Percentiles rank a stretch among this genome's conserved stretches.
These are phyloP conservation scores for Maudiozyma pseudohumilis DNA, from an alignment of 805 yeast species.

Conservation along the genomic window DNA sequence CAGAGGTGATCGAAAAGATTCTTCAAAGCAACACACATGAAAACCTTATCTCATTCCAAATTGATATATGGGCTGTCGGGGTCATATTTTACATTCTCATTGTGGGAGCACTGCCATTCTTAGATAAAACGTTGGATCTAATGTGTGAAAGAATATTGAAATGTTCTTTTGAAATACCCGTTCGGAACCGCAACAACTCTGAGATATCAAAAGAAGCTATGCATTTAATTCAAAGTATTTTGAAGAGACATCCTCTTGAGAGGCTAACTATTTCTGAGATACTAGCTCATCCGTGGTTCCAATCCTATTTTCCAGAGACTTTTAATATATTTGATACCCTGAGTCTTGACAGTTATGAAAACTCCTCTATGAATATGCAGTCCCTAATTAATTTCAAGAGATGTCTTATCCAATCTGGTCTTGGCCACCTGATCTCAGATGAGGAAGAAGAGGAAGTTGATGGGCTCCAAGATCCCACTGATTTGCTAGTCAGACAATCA, in stretches of 20 bases:
- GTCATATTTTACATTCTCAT: slow-evolving; percentile 85
- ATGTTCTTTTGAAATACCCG: slow-evolving; percentile 72
- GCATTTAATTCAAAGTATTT: slow-evolving; percentile 54
- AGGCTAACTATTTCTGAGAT: slow-evolving; percentile 76
- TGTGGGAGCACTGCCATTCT: slow-evolving; percentile 90
- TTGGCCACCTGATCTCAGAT: slow-evolving; percentile 12
- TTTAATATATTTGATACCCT: slow-evolving; percentile 35
- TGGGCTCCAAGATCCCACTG: background rate
- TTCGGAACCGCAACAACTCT: slow-evolving; percentile 32
- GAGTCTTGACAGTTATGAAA: slow-evolving; percentile 1
- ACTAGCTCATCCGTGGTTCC: slow-evolving; percentile 72
- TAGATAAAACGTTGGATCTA: slow-evolving; percentile 46
- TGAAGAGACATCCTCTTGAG: slow-evolving; percentile 60
- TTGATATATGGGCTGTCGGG: slow-evolving; percentile 94
- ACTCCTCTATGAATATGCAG: slow-evolving; percentile 24
- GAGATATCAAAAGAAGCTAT: slow-evolving; percentile 60
- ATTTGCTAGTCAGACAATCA: background rate
- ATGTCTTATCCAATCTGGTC: slow-evolving; percentile 54
- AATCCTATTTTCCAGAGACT: slow-evolving; percentile 65
- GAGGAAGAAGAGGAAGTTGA: background rate
- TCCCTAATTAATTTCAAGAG: slow-evolving; percentile 55
- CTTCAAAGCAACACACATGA: slow-evolving; percentile 40
- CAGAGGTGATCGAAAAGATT: slow-evolving; percentile 51
- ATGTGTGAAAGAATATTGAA: slow-evolving; percentile 85
- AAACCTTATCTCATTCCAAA: slow-evolving; percentile 81